Percentiles rank a stretch among this genome's conserved stretches.
Evolutionary conservation across 805 yeast genomes (phyloP).

Genomic region (Wickerhamiella parazyma): DNA sequence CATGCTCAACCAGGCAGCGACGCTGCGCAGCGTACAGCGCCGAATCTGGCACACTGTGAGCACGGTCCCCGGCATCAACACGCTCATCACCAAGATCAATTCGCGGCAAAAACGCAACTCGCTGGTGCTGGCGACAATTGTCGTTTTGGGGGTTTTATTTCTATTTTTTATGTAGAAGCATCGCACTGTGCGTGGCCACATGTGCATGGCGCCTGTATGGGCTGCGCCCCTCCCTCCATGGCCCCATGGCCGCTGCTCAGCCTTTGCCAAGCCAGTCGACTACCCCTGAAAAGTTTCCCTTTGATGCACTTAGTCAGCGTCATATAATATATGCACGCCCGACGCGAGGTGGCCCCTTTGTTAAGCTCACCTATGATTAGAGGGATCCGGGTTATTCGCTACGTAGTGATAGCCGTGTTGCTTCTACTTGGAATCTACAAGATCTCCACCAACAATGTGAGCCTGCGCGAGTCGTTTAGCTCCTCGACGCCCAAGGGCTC

Average conservation of each 20-base stretch:
- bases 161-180: constrained; percentile 39
- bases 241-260: too few relatives aligned
- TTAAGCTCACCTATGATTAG: constrained; percentile 22
- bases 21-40: constrained; percentile 49
- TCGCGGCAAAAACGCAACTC: constrained; percentile 83
- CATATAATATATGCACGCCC: background rate
- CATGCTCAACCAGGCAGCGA: constrained; percentile 53
- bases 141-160: constrained; percentile 57
- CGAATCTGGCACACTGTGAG: constrained; percentile 47
- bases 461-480: constrained; percentile 17
- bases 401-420: constrained; percentile 24
- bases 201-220: too few relatives aligned
- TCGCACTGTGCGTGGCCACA: too few relatives aligned
- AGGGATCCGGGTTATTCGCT: constrained; percentile 26
- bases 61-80: constrained; percentile 71
- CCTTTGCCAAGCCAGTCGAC: too few relatives aligned
- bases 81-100: constrained; percentile 63
- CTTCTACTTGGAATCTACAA: constrained; percentile 25
- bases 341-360: background rate
- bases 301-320: background rate
- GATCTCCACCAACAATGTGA: constrained; percentile 21
- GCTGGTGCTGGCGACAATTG: constrained; percentile 61
- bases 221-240: too few relatives aligned
- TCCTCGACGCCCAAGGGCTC: constrained; percentile 12
- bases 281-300: constrained; percentile 4